Percentiles rank a stretch among this genome's conserved stretches.
Evolutionary conservation across 441 rosid genomes (phyloP).

Genomic region (Croton setiger): DNA sequence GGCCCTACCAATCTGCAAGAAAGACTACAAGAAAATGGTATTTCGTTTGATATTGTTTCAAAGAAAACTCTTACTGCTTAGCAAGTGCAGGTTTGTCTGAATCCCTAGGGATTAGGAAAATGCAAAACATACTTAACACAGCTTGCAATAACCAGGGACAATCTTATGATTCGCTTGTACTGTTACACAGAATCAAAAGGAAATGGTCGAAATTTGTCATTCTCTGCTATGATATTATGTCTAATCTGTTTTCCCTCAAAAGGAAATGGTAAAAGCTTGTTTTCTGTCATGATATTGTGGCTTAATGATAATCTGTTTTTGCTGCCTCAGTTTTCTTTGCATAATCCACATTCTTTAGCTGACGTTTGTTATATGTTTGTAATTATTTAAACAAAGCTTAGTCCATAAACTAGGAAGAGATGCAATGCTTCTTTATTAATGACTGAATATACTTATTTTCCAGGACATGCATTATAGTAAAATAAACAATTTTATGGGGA

Average conservation of each 20-base stretch:
- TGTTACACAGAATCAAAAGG: neutral
- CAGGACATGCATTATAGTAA: neutral
- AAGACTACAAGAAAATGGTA: conserved; percentile 68
- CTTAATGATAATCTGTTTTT: neutral
- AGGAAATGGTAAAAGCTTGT: neutral
- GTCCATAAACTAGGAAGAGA: neutral
- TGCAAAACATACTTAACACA: neutral
- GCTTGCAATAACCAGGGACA: neutral
- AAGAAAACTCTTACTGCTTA: conserved; percentile 37
- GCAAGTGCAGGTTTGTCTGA: conserved; percentile 10
- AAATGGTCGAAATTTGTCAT: neutral
- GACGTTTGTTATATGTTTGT: neutral
- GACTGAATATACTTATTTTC: neutral
- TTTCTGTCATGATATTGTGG: neutral
- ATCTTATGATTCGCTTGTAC: neutral
- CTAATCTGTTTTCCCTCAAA: neutral
- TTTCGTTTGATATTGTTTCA: conserved; percentile 68
- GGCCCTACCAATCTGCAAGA: conserved; percentile 81
- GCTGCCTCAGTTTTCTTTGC: neutral
- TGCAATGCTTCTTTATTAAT: neutral
- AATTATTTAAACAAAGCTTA: neutral
- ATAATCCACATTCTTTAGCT: too few relatives aligned
- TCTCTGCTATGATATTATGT: neutral
- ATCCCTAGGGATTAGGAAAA: neutral
- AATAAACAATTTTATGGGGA: neutral